A percentile compares a stretch with the other conserved stretches of the same genome.
Conservation (phyloP, 192 early-diverging fungal genomes). For the Linderina pennispora region DNA sequence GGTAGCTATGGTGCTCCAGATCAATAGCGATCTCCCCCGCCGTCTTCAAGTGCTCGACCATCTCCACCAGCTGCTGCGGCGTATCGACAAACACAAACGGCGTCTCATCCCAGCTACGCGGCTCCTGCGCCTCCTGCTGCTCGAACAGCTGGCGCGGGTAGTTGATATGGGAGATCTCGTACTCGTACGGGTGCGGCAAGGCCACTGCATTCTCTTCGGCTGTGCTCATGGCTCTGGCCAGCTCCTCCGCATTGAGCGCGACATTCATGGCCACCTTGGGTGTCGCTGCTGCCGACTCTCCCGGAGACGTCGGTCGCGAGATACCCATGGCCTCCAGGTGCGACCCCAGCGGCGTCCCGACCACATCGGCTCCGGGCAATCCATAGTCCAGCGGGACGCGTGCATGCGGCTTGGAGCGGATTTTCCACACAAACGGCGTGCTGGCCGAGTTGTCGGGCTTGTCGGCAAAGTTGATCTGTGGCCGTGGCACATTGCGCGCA, state of each 20-base stretch:
- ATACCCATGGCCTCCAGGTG: slow-evolving; percentile 37
- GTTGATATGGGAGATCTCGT: slow-evolving; percentile 79
- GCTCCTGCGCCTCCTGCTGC: slow-evolving; percentile 46
- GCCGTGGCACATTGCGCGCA: slow-evolving; percentile 68
- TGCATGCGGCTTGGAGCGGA: slow-evolving; percentile 79
- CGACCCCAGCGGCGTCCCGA: slow-evolving; percentile 14
- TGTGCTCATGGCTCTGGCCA: neutral
- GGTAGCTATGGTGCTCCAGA: slow-evolving; percentile 93
- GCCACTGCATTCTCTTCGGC: slow-evolving; percentile 1
- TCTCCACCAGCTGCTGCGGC: slow-evolving; percentile 51
- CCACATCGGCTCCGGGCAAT: slow-evolving; percentile 21
- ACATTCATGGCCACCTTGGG: neutral
- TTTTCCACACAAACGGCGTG: slow-evolving; percentile 73
- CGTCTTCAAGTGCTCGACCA: slow-evolving; percentile 59
- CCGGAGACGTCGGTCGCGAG: slow-evolving; percentile 11
- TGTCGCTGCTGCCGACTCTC: slow-evolving; percentile 1
- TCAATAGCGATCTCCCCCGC: slow-evolving; percentile 85
- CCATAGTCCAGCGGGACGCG: slow-evolving; percentile 65
- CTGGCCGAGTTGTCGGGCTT: slow-evolving; percentile 76
- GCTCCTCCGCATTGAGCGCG: neutral
- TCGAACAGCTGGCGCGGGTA: slow-evolving; percentile 68
- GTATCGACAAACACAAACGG: slow-evolving; percentile 82
- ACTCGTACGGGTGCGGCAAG: slow-evolving; percentile 83
- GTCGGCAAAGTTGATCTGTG: slow-evolving; percentile 85
- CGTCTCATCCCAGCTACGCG: slow-evolving; percentile 58